Conservation (phyloP, 1,284 basidiomycete species). For the Ganoderma multipileum region DNA sequence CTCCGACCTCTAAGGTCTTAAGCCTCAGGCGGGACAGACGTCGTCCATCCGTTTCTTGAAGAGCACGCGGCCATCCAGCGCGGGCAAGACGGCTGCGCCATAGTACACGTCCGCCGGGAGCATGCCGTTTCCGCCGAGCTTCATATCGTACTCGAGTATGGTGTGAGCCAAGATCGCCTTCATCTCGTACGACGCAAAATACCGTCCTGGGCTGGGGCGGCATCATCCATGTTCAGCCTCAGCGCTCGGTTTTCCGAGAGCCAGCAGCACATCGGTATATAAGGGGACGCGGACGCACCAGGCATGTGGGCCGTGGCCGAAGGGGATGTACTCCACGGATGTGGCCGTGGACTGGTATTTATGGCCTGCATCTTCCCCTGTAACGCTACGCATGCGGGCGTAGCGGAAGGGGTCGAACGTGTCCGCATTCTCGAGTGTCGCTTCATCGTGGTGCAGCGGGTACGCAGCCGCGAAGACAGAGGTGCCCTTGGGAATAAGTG, state of each 20-base stretch:
- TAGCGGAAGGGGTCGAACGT: conserved; percentile 13
- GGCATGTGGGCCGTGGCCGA: conserved; percentile 32
- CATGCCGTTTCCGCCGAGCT: conserved; percentile 42
- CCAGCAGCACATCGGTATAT: too few species aligned
- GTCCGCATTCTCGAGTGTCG: conserved; percentile 14
- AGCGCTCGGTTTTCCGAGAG: too few species aligned
- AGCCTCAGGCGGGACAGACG: too few species aligned
- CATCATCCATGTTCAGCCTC: too few species aligned
- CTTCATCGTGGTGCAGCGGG: conserved; percentile 22
- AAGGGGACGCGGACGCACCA: not conserved
- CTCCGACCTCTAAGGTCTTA: too few species aligned
- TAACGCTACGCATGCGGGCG: conserved; percentile 22
- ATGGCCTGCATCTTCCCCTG: conserved; percentile 21
- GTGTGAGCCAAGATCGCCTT: conserved; percentile 54
- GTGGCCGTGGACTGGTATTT: conserved; percentile 36
- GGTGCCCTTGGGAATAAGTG: conserved; percentile 45
- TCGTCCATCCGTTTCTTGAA: conserved; percentile 15
- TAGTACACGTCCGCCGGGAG: conserved; percentile 31
- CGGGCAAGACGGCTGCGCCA: conserved; percentile 5
- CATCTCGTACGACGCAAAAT: conserved; percentile 53
- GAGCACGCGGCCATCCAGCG: conserved; percentile 11
- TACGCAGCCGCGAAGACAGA: conserved; percentile 3
- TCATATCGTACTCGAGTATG: conserved; percentile 53
- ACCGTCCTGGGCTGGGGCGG: conserved; percentile 47
- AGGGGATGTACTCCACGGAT: conserved; percentile 33